Conservation (phyloP, 1,139 yeast genomes). For the Tardiomyces blankii region DNA sequence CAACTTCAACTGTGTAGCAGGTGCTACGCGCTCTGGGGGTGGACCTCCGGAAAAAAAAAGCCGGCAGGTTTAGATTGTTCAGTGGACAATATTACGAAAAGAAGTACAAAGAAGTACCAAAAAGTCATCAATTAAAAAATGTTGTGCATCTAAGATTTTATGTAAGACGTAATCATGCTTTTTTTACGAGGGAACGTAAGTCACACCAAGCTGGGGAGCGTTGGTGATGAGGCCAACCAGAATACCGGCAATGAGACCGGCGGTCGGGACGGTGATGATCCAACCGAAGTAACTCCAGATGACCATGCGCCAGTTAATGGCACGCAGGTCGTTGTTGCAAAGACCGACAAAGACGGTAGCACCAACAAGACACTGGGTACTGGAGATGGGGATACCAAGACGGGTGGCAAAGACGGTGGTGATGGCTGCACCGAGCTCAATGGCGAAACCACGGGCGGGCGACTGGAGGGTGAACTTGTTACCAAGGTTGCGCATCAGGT, state of each 20-base stretch:
- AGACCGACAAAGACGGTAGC: conserved; percentile 69
- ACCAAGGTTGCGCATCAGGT: conserved; percentile 61
- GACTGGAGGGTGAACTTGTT: conserved; percentile 67
- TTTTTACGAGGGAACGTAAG: conserved; percentile 3
- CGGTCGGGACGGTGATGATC: conserved; percentile 62
- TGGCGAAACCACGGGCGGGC: conserved; percentile 70
- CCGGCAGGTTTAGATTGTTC: no score
- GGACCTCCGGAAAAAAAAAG: no score
- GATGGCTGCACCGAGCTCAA: conserved; percentile 71
- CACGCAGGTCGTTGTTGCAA: conserved; percentile 50
- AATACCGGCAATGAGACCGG: conserved; percentile 63
- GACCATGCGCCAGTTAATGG: conserved; percentile 75
- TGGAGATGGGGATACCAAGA: conserved; percentile 59
- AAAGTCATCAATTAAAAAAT: no score
- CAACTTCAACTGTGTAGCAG: no score
- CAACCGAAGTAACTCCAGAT: conserved; percentile 63
- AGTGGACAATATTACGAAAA: no score
- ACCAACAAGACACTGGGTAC: conserved; percentile 76
- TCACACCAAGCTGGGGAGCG: conserved; percentile 46
- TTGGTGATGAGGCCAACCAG: conserved; percentile 54
- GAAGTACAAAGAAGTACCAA: no score
- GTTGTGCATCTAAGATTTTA: no score
- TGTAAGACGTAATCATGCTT: no score
- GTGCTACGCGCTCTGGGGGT: no score
- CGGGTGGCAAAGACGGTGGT: conserved; percentile 71